Conservation (phyloP, 202 grass and related monocot genomes). For the Zoysia matrella region DNA sequence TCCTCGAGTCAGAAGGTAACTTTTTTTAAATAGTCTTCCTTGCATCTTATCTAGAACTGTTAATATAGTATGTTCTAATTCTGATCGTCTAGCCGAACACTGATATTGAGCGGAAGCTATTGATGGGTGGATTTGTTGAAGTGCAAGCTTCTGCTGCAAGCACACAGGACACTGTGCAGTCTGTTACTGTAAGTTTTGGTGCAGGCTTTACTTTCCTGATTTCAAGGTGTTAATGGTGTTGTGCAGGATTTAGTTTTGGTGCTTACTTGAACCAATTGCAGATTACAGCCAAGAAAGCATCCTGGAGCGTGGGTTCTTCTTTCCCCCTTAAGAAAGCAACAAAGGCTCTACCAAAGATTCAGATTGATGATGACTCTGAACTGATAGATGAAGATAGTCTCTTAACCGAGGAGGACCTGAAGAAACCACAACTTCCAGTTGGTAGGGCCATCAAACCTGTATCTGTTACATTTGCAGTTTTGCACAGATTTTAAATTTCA, state of each 20-base stretch:
- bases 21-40: not conserved
- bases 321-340: slow-evolving; percentile 73
- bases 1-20: slow-evolving; percentile 58
- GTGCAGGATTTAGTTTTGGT: not conserved
- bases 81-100: slow-evolving; percentile 49
- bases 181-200: slow-evolving; percentile 54
- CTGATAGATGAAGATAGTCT: too few species aligned
- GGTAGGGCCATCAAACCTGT: slow-evolving; percentile 44
- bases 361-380: too few species aligned
- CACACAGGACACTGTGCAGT: slow-evolving; percentile 43
- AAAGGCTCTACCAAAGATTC: too few species aligned
- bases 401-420: too few species aligned
- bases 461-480: not conserved
- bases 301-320: slow-evolving; percentile 86
- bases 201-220: too few species aligned
- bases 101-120: slow-evolving; percentile 72
- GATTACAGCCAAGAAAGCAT: slow-evolving; percentile 92
- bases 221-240: not conserved
- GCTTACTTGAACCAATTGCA: slow-evolving; percentile 31
- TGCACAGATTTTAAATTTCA: not conserved
- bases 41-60: not conserved
- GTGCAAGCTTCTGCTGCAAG: slow-evolving; percentile 63
- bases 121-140: slow-evolving; percentile 77
- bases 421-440: slow-evolving; percentile 39
- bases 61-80: too few species aligned